These are phyloP conservation scores for Trametes villosa DNA, from an alignment of 768 basidiomycete species.

Conservation along the genomic window DNA sequence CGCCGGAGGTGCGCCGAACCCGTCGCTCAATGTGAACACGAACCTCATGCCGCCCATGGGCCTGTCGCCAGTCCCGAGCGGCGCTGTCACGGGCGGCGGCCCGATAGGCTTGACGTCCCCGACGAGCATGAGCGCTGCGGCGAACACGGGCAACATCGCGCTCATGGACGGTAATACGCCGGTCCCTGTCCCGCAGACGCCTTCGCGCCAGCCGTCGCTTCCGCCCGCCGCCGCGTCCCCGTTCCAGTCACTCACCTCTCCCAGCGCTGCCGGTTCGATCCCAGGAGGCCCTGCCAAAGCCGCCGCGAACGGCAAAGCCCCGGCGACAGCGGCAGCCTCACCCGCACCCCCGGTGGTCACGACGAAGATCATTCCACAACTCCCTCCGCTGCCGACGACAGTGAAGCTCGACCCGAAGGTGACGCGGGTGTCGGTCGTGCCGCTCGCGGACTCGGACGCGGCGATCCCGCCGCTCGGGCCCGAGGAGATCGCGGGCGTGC, in stretches of 20 bases:
- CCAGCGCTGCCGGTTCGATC: slow-evolving; percentile 14
- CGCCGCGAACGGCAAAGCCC: slow-evolving; percentile 5
- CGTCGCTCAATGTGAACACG: slow-evolving; percentile 23
- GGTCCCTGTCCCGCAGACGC: slow-evolving; percentile 28
- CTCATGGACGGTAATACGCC: slow-evolving; percentile 25
- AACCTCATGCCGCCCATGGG: slow-evolving; percentile 13
- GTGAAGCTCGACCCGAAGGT: slow-evolving; percentile 56
- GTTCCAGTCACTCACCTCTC: slow-evolving; percentile 24
- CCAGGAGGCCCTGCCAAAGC: slow-evolving; percentile 10
- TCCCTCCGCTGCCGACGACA: slow-evolving; percentile 49
- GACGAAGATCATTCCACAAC: slow-evolving; percentile 36
- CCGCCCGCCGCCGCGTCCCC: slow-evolving; percentile 27
- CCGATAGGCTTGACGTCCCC: slow-evolving; percentile 21
- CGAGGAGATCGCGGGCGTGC: slow-evolving; percentile 55
- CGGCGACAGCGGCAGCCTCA: neutral
- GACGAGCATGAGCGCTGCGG: slow-evolving; percentile 8
- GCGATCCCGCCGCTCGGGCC: slow-evolving; percentile 58
- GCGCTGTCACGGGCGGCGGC: slow-evolving; percentile 14
- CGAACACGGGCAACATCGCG: slow-evolving; percentile 25
- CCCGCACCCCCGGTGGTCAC: slow-evolving; percentile 16
- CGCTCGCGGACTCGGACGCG: slow-evolving; percentile 54
- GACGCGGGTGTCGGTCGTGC: slow-evolving; percentile 65
- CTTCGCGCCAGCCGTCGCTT: slow-evolving; percentile 28
- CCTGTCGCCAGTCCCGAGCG: slow-evolving; percentile 1
- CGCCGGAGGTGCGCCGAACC: neutral